Evolutionary conservation across 148 eudicot genomes (phyloP).

Genomic region (Heliosperma pusillum): DNA sequence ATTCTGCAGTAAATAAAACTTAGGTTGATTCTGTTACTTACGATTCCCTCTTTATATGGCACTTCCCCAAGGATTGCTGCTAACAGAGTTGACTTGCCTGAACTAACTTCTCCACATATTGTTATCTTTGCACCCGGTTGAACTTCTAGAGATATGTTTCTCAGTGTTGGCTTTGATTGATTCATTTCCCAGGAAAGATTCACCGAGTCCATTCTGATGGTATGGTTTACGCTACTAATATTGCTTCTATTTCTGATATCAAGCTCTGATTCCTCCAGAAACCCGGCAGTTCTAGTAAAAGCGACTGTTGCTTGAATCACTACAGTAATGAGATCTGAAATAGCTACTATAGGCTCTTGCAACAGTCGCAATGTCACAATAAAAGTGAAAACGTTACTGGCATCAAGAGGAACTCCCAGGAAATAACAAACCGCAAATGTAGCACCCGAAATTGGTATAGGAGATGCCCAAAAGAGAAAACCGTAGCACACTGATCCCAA

Average conservation of each 20-base stretch:
- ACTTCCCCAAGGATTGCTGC: conserved; percentile 70
- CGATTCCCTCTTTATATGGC: conserved; percentile 46
- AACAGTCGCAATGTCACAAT: conserved; percentile 65
- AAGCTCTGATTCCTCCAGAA: conserved; percentile 60
- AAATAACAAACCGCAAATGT: conserved; percentile 79
- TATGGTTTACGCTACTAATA: not conserved
- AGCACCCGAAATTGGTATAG: conserved; percentile 75
- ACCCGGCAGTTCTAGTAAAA: conserved; percentile 47
- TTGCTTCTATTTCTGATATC: conserved; percentile 26
- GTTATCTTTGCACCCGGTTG: conserved; percentile 51
- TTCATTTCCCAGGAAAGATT: conserved; percentile 54
- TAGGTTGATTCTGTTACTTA: conserved; percentile 26
- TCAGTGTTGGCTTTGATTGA: conserved; percentile 38
- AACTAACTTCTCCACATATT: conserved; percentile 70
- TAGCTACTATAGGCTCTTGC: conserved; percentile 53
- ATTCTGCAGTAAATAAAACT: not conserved
- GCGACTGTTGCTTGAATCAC: conserved; percentile 65
- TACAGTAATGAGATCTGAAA: conserved; percentile 60
- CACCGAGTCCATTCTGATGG: conserved; percentile 35
- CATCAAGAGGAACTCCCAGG: conserved; percentile 51
- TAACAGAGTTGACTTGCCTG: conserved; percentile 64
- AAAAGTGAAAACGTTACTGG: conserved; percentile 84
- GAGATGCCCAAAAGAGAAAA: conserved; percentile 71
- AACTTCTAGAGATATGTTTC: conserved; percentile 43
- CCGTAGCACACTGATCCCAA: conserved; percentile 45